These are phyloP conservation scores for Aspergillus puulaauensis DNA, from an alignment of 2,329 filamentous ascomycete genomes.

Conservation along the genomic window DNA sequence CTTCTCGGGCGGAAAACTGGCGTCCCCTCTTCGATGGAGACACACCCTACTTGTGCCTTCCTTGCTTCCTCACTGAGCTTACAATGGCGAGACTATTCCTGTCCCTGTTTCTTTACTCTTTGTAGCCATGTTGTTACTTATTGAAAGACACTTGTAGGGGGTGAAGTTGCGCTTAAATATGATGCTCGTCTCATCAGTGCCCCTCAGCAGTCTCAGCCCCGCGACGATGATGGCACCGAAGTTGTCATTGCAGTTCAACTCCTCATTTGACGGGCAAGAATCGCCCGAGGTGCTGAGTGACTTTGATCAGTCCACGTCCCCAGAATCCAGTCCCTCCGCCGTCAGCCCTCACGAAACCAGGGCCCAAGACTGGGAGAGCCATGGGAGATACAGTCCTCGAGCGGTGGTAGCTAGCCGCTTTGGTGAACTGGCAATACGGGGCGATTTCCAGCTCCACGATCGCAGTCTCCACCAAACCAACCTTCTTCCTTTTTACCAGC, in stretches of 20 bases:
- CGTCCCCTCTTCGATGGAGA: constrained; percentile 8
- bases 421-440: constrained; percentile 40
- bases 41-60: constrained; percentile 9
- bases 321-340: constrained; percentile 32
- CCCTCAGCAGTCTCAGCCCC: constrained; percentile 26
- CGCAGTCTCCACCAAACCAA: constrained; percentile 12
- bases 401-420: constrained; percentile 41
- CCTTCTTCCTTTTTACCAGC: constrained; percentile 10
- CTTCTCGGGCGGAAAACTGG: constrained; percentile 6
- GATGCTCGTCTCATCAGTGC: constrained; percentile 18
- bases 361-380: constrained; percentile 32
- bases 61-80: constrained; percentile 7
- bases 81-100: constrained; percentile 11
- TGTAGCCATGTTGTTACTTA: constrained; percentile 14
- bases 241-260: constrained; percentile 26
- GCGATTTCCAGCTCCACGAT: constrained; percentile 23
- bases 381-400: constrained; percentile 38
- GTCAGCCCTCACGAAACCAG: constrained; percentile 31
- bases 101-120: background rate
- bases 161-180: constrained; percentile 1
- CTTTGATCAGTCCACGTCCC: constrained; percentile 32
- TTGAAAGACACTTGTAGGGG: constrained; percentile 9
- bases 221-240: constrained; percentile 31
- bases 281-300: constrained; percentile 32
- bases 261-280: constrained; percentile 37